Base-by-base conservation (phyloP, 805 yeast species). In the Barnettozyma pratensis region DNA sequence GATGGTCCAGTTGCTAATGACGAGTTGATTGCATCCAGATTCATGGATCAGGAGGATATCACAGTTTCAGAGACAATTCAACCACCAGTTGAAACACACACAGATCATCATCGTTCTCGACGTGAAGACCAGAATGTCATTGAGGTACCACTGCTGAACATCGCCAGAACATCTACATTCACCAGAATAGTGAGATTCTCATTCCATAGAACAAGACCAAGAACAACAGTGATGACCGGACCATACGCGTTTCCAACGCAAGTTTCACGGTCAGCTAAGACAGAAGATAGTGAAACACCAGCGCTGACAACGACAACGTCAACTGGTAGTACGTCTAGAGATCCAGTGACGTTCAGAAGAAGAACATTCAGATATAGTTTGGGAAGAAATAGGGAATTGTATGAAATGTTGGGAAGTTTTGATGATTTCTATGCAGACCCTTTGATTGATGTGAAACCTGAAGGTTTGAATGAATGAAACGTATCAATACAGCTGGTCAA, bases 401-500 rank as follows among this genome's bases (percentile, higher is more conserved):
- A 45, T 31, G 29, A 38, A 30, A 53, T 53, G 55, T 45, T 53
- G 42, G 55, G 55, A 11, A 45, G 45, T 10, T 53, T 50, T 39
- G 55, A 53, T 12, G 47, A 50, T 4, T 47, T 46, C 34, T 44
- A 46, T 27, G n/a, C 28, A 12, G 49, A 45, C 29, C 48, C 48
- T 11, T 40, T 44, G 37, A 29, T 27, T 14, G 40, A 42, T 6
- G 28, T 9, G 9, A 14, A 11, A 26, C 4, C 29, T 7, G 39
- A 25, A 6, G 4, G 12, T 38, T 7, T 7, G 14, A 14, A 28
- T 34, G 30, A 19, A 38, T 26, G 10, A 14, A 25, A 38, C n/a
- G 11, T 7, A 29, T 5, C 6, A 29, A 25, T 26, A 28, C 25
- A 14, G 19, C 19, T 19, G 19, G 19, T 19, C 19, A 19, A 19